Conservation (phyloP, 2,329 filamentous ascomycete genomes). For the Sporothrix brasiliensis region DNA sequence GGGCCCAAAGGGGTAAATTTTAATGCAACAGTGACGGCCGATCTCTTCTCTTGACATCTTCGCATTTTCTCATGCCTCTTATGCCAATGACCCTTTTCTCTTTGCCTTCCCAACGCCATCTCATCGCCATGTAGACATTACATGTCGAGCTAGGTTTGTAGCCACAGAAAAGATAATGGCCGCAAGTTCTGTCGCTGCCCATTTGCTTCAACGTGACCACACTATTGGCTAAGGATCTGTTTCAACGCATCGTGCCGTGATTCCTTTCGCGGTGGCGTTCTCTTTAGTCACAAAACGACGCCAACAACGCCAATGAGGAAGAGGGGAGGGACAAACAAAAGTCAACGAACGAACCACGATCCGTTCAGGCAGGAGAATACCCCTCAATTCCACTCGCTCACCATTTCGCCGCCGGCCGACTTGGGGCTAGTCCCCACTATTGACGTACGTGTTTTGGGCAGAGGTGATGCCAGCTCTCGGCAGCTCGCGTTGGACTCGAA, state of each 20-base stretch:
- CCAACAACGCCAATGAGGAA: not conserved
- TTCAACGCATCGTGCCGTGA: not conserved
- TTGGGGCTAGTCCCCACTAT: conserved; percentile 21
- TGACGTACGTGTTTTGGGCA: conserved; percentile 22
- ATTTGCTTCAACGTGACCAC: conserved; percentile 20
- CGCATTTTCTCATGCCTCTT: no score
- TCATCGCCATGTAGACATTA: not conserved
- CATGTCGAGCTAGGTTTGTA: conserved; percentile 12
- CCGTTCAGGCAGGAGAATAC: conserved; percentile 12
- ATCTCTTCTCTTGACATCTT: not conserved
- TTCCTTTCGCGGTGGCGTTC: not conserved
- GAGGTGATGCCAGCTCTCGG: conserved; percentile 17
- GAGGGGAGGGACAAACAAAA: not conserved
- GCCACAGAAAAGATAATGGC: conserved; percentile 2
- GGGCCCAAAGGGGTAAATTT: not conserved
- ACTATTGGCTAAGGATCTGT: conserved; percentile 14
- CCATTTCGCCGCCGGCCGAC: not conserved
- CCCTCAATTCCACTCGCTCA: conserved; percentile 15
- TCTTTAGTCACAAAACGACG: conserved; percentile 12
- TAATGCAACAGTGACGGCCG: not conserved
- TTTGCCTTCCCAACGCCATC: not conserved
- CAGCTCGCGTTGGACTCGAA: not conserved
- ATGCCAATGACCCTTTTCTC: not conserved
- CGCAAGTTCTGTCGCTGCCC: not conserved
- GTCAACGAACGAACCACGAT: not conserved